Percentiles rank a stretch among this genome's conserved stretches.
phyloP scores from a whole-genome alignment of 2,329 filamentous ascomycete species.

The Trichophyton mentagrophytes region DNA sequence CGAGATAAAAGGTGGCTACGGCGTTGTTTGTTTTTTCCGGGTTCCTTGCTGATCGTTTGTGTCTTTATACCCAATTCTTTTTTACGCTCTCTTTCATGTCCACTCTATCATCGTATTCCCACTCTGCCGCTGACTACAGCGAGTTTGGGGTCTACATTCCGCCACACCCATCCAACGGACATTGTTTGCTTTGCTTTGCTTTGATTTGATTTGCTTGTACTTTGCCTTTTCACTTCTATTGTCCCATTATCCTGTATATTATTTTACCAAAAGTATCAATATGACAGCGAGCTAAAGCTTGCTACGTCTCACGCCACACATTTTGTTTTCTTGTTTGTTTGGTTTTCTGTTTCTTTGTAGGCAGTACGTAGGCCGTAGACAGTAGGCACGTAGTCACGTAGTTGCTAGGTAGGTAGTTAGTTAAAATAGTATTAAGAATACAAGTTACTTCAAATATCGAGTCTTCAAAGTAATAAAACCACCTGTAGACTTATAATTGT shows the following conservation, averaged over 20 bases:
- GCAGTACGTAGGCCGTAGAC: not conserved
- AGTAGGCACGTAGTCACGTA: not conserved
- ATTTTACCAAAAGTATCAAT: not conserved
- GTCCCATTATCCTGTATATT: conserved; percentile 3
- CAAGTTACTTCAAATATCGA: not conserved
- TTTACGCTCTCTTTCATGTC: not conserved
- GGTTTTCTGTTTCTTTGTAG: too few relatives aligned
- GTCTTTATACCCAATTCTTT: not conserved
- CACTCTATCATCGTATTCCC: not conserved
- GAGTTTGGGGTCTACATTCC: not conserved
- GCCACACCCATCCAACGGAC: not conserved
- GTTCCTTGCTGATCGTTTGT: not conserved
- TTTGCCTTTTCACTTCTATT: not conserved
- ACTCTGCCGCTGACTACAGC: not conserved
- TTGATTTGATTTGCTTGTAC: not conserved
- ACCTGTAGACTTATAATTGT: too few relatives aligned
- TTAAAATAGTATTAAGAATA: not conserved
- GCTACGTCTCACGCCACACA: not conserved
- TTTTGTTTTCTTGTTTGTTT: not conserved
- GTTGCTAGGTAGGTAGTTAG: not conserved
- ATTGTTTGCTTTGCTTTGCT: not conserved
- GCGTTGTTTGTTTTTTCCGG: not conserved
- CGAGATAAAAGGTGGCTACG: conserved; percentile 1
- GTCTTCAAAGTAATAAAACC: too few relatives aligned
- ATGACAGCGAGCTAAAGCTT: conserved; percentile 1